These are phyloP conservation scores for Pythium guiyangense DNA, from an alignment of 352 stramenopile species.

Conservation along the genomic window DNA sequence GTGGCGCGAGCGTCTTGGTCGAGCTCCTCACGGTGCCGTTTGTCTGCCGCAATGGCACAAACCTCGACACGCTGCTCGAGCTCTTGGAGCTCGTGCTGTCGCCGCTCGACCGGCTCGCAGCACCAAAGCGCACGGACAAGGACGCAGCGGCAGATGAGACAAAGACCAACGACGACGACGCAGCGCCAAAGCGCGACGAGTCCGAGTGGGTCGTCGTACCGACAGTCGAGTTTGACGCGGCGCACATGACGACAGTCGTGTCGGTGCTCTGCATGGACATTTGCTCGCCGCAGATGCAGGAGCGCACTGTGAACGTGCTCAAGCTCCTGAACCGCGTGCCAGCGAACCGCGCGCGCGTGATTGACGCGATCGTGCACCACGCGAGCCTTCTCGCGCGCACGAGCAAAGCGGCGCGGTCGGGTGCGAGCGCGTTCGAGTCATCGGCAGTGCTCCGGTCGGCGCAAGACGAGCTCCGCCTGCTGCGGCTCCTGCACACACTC, in stretches of 20 bases:
- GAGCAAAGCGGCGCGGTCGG: constrained; percentile 10
- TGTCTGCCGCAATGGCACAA: constrained; percentile 86
- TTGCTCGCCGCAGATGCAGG: constrained; percentile 78
- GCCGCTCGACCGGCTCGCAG: constrained; percentile 73
- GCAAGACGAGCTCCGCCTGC: constrained; percentile 92
- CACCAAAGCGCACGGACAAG: constrained; percentile 14
- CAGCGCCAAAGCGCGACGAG: constrained; percentile 20
- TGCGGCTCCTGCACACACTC: constrained; percentile 95
- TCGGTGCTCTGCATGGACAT: constrained; percentile 74
- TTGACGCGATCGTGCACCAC: constrained; percentile 64
- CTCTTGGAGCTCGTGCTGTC: constrained; percentile 88
- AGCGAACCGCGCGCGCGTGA: constrained; percentile 54
- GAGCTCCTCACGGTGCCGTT: constrained; percentile 85
- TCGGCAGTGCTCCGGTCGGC: constrained; percentile 74
- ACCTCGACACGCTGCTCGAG: constrained; percentile 91
- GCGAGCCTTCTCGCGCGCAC: constrained; percentile 40
- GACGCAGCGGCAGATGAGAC: constrained; percentile 1
- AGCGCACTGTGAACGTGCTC: constrained; percentile 74
- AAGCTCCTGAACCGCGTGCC: constrained; percentile 67
- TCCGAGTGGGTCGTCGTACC: constrained; percentile 71
- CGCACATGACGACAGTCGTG: constrained; percentile 54
- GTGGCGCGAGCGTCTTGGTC: constrained; percentile 67
- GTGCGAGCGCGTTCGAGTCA: constrained; percentile 36
- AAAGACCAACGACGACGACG: constrained; percentile 16
- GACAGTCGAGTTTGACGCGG: constrained; percentile 44